Percentiles rank a stretch among this genome's conserved stretches.
Evolutionary conservation across 257 asterid species (phyloP).

Genomic region (Petrea volubilis): DNA sequence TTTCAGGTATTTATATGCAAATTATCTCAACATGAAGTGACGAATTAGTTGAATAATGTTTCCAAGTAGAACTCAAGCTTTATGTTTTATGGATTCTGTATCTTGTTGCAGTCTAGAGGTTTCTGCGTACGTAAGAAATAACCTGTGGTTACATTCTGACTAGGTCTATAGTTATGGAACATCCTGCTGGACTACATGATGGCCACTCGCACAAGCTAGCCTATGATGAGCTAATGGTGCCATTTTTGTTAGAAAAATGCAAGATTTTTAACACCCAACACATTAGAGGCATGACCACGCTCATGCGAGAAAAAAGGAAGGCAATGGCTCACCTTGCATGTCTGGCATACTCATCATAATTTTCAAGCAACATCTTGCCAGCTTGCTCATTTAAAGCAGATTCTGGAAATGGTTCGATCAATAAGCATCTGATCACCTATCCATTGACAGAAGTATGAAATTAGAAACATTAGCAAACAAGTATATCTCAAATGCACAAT

Average conservation of each 20-base stretch:
- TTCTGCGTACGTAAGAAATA: too few relatives aligned
- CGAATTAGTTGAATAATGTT: too few relatives aligned
- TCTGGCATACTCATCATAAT: slow-evolving; percentile 88
- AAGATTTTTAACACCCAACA: not conserved
- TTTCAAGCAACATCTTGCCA: slow-evolving; percentile 91
- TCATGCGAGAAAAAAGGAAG: not conserved
- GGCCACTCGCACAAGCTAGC: too few relatives aligned
- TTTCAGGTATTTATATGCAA: too few relatives aligned
- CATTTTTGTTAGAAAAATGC: not conserved
- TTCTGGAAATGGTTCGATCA: slow-evolving; percentile 98
- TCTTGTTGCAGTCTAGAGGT: too few relatives aligned
- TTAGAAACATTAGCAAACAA: slow-evolving; percentile 4
- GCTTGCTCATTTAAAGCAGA: slow-evolving; percentile 97
- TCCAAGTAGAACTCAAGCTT: too few relatives aligned
- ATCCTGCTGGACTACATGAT: too few relatives aligned
- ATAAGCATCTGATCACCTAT: slow-evolving; percentile 93
- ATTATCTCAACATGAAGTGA: too few relatives aligned
- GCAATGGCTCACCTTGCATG: slow-evolving; percentile 66
- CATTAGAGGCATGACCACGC: not conserved
- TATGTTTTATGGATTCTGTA: too few relatives aligned
- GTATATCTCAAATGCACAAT: not conserved
- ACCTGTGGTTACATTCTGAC: too few relatives aligned
- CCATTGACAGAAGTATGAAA: not conserved
- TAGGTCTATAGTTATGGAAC: too few relatives aligned
- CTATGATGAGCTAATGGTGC: not conserved